Conservation (phyloP, 2,329 filamentous ascomycete species). For the Ustulina deusta region DNA sequence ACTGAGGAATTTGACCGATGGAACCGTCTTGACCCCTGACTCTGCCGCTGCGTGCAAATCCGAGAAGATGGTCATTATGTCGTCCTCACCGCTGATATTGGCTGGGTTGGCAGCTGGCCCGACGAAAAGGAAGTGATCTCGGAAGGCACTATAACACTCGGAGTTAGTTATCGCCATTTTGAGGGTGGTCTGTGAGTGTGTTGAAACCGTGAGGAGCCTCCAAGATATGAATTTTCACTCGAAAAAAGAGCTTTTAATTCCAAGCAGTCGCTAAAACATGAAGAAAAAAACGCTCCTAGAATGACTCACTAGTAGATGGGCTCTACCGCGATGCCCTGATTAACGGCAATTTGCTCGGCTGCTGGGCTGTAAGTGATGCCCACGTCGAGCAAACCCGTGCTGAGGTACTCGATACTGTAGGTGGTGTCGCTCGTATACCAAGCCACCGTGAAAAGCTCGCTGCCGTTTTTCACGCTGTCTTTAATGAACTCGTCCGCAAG, state of each 20-base stretch:
- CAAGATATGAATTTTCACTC: too few species aligned
- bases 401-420: conserved; percentile 25
- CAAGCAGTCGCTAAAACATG: neutral
- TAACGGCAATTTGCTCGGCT: conserved; percentile 21
- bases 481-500: conserved; percentile 24
- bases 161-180: too few species aligned
- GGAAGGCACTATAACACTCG: too few species aligned
- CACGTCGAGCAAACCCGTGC: conserved; percentile 14
- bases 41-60: conserved; percentile 16
- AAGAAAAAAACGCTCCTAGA: neutral
- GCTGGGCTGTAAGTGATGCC: conserved; percentile 27
- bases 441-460: conserved; percentile 4
- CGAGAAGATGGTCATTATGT: conserved; percentile 23
- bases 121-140: conserved; percentile 25
- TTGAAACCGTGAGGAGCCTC: neutral
- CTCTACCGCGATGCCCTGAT: conserved; percentile 13
- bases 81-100: conserved; percentile 18
- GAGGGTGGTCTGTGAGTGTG: neutral
- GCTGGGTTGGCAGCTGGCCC: conserved; percentile 20
- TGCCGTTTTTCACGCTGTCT: conserved; percentile 16
- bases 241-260: too few species aligned
- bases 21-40: conserved; percentile 12
- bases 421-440: conserved; percentile 24
- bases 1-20: conserved; percentile 17
- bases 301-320: conserved; percentile 15